Evolutionary conservation across 805 yeast species (phyloP).

Genomic region (Yarrowia sp.): DNA sequence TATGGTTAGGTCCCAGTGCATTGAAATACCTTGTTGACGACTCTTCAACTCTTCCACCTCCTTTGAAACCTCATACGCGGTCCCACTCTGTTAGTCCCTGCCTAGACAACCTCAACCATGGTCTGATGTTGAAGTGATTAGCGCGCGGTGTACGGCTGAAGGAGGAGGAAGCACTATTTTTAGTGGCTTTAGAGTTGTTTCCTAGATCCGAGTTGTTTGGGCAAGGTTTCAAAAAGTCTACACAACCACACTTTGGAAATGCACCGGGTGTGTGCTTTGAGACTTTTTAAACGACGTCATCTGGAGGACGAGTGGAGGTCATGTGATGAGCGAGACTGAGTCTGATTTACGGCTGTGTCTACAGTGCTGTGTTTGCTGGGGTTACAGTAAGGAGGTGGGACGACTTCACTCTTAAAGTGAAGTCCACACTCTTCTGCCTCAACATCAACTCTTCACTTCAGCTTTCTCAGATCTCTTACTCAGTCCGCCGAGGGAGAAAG

Average conservation of each 20-base stretch:
- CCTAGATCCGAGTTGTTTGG: conserved; percentile 30
- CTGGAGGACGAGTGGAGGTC: not conserved
- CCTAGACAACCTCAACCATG: conserved; percentile 18
- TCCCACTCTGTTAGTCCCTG: conserved; percentile 4
- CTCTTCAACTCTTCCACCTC: too few relatives aligned
- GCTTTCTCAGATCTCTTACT: too few relatives aligned
- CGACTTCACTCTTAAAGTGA: too few relatives aligned
- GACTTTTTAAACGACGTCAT: conserved; percentile 30
- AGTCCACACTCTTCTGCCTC: too few relatives aligned
- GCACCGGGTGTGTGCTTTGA: not conserved
- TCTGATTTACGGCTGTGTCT: too few relatives aligned
- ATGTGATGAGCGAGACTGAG: not conserved
- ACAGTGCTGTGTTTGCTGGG: too few relatives aligned
- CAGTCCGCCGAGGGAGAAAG: conserved; percentile 9
- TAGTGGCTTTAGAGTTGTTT: conserved; percentile 11
- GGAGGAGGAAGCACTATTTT: conserved; percentile 17
- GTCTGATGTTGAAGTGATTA: conserved; percentile 26
- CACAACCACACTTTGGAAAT: not conserved
- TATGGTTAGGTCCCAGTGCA: too few relatives aligned
- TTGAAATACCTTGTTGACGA: too few relatives aligned
- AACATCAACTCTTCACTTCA: too few relatives aligned
- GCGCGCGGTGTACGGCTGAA: conserved; percentile 37
- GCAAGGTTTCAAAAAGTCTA: conserved; percentile 30
- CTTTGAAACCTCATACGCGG: conserved; percentile 2
- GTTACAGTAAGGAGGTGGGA: too few relatives aligned